phyloP scores from a whole-genome alignment of 768 basidiomycete species.

The Mycena metata region DNA sequence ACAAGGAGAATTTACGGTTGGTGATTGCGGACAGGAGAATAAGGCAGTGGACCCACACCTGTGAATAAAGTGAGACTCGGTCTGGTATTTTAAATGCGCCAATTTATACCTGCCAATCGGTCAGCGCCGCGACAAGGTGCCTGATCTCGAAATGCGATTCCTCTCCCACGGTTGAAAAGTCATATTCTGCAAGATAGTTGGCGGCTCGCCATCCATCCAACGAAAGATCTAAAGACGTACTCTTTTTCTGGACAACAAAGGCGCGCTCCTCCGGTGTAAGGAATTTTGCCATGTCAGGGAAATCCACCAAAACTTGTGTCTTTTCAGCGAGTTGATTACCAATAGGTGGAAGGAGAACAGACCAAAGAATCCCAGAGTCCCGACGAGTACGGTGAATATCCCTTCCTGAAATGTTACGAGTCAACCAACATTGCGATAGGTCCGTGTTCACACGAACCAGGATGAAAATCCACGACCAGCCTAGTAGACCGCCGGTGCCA shows the following conservation, averaged over 20 bases:
- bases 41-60: slow-evolving; percentile 70
- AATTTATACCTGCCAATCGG: slow-evolving; percentile 71
- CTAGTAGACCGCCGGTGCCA: slow-evolving; percentile 59
- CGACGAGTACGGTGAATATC: slow-evolving; percentile 69
- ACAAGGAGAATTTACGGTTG: too few relatives aligned
- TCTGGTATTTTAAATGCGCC: too few relatives aligned
- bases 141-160: slow-evolving; percentile 70
- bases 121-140: slow-evolving; percentile 65
- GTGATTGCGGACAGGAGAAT: slow-evolving; percentile 63
- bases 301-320: slow-evolving; percentile 69
- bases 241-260: slow-evolving; percentile 68
- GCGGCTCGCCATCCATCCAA: background rate
- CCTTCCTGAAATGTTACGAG: slow-evolving; percentile 62
- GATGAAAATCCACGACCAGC: slow-evolving; percentile 78
- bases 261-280: slow-evolving; percentile 72
- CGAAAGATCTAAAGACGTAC: slow-evolving; percentile 47
- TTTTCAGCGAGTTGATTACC: background rate
- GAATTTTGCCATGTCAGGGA: slow-evolving; percentile 71
- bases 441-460: background rate
- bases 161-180: slow-evolving; percentile 69
- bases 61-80: slow-evolving; percentile 7
- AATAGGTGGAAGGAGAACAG: slow-evolving; percentile 26
- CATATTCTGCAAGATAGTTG: slow-evolving; percentile 58
- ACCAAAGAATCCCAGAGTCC: slow-evolving; percentile 66
- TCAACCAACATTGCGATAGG: background rate